Evolutionary conservation across 169 alveolate genomes (phyloP).

Genomic region (Plasmodium coatneyi): DNA sequence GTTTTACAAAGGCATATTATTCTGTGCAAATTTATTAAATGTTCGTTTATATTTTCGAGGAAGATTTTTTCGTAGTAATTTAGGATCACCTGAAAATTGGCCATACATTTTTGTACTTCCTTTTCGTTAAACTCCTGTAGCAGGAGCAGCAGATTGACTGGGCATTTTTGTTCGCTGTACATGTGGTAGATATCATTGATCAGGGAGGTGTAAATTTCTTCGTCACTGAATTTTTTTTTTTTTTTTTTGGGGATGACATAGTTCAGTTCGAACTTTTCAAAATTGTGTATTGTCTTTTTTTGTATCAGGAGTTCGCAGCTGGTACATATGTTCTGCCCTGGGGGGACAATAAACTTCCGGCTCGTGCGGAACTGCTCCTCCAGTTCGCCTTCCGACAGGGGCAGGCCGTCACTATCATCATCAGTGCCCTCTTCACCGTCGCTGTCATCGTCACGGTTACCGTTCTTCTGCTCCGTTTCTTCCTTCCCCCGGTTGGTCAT

Average conservation of each 20-base stretch:
- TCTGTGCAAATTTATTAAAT: slow-evolving; percentile 34
- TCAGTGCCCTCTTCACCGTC: neutral
- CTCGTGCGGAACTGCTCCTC: slow-evolving; percentile 15
- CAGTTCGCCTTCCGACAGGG: slow-evolving; percentile 15
- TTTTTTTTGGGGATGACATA: slow-evolving; percentile 45
- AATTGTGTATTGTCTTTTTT: slow-evolving; percentile 22
- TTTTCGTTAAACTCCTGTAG: slow-evolving; percentile 57
- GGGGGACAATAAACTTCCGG: slow-evolving; percentile 20
- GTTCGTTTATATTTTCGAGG: slow-evolving; percentile 40
- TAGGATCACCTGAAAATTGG: slow-evolving; percentile 12
- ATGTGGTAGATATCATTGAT: slow-evolving; percentile 39
- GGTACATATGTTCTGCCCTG: slow-evolving; percentile 30
- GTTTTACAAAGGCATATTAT: slow-evolving; percentile 32
- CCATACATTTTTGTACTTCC: slow-evolving; percentile 21
- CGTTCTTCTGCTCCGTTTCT: neutral
- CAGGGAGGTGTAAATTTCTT: slow-evolving; percentile 44
- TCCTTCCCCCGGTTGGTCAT: neutral
- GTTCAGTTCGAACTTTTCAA: slow-evolving; percentile 58
- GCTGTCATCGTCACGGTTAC: neutral
- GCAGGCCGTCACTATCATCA: neutral
- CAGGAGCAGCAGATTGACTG: slow-evolving; percentile 34
- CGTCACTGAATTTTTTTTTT: slow-evolving; percentile 8
- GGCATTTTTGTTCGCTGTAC: slow-evolving; percentile 60
- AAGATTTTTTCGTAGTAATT: slow-evolving; percentile 28
- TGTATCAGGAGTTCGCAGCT: slow-evolving; percentile 19